Evolutionary conservation across 306 rosid genomes (phyloP), one percentile per base, ranked within the genome.

Genomic region (Ceratonia siliqua): DNA sequence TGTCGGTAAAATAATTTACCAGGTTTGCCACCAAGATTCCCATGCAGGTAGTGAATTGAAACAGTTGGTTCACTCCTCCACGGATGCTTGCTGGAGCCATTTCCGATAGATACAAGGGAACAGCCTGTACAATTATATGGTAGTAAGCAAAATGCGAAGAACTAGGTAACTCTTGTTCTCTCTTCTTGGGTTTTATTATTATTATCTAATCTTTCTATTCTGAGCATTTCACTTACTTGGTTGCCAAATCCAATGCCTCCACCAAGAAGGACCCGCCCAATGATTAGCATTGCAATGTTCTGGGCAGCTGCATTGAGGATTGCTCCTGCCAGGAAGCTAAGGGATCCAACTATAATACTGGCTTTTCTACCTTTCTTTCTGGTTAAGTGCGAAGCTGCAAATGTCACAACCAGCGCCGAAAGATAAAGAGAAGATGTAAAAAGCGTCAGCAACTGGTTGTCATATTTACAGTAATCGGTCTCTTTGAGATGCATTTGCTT

Each of bases 381-480:
- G 62, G 99, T 92, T 35, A 95, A 84, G 61, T 65, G 2, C 8
- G 98, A 95, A 30, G 99, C 99, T 30, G 71, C 96, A 54, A 95
- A 95, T 5, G 98, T 95, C 66, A 92, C 82, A 66, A 95, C 5
- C 0, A 95, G 94, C 42, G 90, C 98, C 7, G 99, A 92, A 76
- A 95, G 79, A 82, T 95, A 95, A 2, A 95, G 88, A 45, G 98
- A 95, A 17, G 99, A 95, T 11, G 99, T 92, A 49, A 95, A 95
- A 49, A 95, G 96, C 0, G 99, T 95, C 70, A 95, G 87, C 61
- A 90, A 64, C 85, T 95, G 99, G 68, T 82, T 80, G 78, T 95
- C 98, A 78, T 90, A 95, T 90, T 95, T 95, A 73, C 99, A 92
- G 82, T 92, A 95, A 38, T 95, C 99, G 0, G 98, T 95, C 77